These are phyloP conservation scores for Sequoiadendron giganteum DNA, from an alignment of 75 land plant species.

Conservation along the genomic window DNA sequence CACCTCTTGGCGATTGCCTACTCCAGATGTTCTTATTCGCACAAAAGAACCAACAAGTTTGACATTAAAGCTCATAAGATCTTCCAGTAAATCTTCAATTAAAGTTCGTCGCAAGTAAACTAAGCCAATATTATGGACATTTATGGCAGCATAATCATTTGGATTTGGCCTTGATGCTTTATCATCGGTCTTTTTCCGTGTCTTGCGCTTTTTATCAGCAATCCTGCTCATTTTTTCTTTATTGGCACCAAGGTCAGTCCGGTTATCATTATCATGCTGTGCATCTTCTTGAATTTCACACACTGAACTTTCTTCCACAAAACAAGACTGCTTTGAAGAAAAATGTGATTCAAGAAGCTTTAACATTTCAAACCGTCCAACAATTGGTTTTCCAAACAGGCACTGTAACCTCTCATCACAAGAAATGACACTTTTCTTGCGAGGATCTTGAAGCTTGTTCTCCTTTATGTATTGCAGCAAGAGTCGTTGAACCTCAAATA, in stretches of 20 bases:
- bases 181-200: constrained; percentile 45
- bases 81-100: constrained; percentile 79
- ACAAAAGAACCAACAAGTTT: constrained; percentile 86
- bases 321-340: constrained; percentile 38
- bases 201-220: constrained; percentile 56
- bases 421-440: constrained; percentile 69
- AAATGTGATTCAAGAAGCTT: constrained; percentile 88
- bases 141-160: constrained; percentile 93
- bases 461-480: constrained; percentile 78
- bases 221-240: constrained; percentile 28
- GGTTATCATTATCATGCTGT: constrained; percentile 37
- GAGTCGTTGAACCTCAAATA: constrained; percentile 69
- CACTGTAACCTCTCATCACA: constrained; percentile 79
- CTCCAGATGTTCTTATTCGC: constrained; percentile 81
- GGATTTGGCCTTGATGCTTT: constrained; percentile 42
- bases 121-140: constrained; percentile 70
- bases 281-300: constrained; percentile 41
- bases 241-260: constrained; percentile 37
- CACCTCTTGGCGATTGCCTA: constrained; percentile 69
- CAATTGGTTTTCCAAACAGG: constrained; percentile 81
- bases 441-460: constrained; percentile 87
- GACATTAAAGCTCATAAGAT: constrained; percentile 42
- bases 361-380: constrained; percentile 97
- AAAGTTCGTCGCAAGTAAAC: constrained; percentile 77
- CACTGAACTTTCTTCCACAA: constrained; percentile 14